Evolutionary conservation across 2,329 filamentous ascomycete genomes (phyloP).

Genomic region (Fusarium equiseti): DNA sequence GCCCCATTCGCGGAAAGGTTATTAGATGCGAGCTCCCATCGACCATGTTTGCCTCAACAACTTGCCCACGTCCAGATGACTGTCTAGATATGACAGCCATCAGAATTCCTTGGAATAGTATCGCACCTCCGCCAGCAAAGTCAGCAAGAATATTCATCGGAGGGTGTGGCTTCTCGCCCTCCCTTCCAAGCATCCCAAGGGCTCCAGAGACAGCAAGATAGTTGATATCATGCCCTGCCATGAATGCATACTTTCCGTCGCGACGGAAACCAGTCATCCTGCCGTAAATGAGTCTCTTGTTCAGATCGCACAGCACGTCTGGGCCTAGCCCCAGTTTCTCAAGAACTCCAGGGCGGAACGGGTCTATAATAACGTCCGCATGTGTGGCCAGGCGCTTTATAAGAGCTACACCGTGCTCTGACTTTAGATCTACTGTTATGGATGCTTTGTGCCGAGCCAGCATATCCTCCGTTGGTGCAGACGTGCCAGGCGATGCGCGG

Average conservation of each 20-base stretch:
- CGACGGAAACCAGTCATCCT: conserved; percentile 92
- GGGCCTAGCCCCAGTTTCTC: conserved; percentile 86
- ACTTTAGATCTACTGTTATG: conserved; percentile 83
- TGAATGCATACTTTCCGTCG: conserved; percentile 84
- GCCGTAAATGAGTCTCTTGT: conserved; percentile 82
- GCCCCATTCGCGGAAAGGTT: conserved; percentile 78
- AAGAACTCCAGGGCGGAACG: conserved; percentile 90
- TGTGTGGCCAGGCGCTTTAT: conserved; percentile 75
- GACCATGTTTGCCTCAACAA: conserved; percentile 97
- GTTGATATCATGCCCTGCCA: conserved; percentile 97
- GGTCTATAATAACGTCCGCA: conserved; percentile 90
- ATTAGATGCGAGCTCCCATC: conserved; percentile 86
- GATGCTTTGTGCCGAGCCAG: conserved; percentile 86
- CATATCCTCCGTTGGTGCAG: conserved; percentile 72
- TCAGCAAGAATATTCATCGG: conserved; percentile 89
- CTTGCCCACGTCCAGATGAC: conserved; percentile 78
- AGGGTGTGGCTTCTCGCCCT: conserved; percentile 76
- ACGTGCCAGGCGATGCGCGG: conserved; percentile 63
- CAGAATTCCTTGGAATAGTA: conserved; percentile 84
- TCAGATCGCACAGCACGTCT: conserved; percentile 71
- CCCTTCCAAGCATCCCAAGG: conserved; percentile 79
- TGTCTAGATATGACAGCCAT: conserved; percentile 79
- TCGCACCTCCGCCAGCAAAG: conserved; percentile 89
- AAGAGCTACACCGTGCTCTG: conserved; percentile 70
- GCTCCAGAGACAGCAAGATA: conserved; percentile 91